Conservation (phyloP, 306 rosid genomes). For the Quercus robur region DNA sequence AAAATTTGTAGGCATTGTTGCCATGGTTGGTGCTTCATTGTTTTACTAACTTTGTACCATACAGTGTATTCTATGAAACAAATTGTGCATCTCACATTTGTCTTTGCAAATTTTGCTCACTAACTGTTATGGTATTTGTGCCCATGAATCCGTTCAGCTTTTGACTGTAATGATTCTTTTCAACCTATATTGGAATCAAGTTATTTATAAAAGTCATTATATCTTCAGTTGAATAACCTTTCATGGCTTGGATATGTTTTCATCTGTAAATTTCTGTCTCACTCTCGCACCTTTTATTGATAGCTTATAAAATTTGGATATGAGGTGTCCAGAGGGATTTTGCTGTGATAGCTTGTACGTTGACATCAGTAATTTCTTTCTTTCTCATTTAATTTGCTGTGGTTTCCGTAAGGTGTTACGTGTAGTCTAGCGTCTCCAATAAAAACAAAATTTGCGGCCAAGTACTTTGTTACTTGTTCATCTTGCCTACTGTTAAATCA, state of each 20-base stretch:
- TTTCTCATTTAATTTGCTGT: no score
- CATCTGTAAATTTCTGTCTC: neutral
- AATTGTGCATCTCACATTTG: constrained; percentile 25
- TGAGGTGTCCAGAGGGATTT: neutral
- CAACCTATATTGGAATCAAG: neutral
- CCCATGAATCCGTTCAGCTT: constrained; percentile 18
- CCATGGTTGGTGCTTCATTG: constrained; percentile 27
- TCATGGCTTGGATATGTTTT: neutral
- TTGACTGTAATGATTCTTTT: constrained; percentile 15
- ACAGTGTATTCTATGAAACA: constrained; percentile 18
- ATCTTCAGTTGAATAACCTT: neutral
- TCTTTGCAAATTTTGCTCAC: constrained; percentile 20
- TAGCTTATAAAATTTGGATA: neutral
- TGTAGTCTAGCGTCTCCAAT: no score
- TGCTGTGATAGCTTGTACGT: neutral
- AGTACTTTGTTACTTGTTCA: neutral
- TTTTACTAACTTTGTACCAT: constrained; percentile 44
- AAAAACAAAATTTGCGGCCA: no score
- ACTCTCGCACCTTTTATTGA: neutral
- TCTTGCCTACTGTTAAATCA: neutral
- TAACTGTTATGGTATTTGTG: constrained; percentile 5
- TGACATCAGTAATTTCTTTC: neutral
- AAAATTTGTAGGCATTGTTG: constrained; percentile 38
- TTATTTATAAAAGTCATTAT: neutral
- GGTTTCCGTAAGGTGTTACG: no score